Conservation (phyloP, 2,329 filamentous ascomycete species). For the Pseudogymnoascus sp. region DNA sequence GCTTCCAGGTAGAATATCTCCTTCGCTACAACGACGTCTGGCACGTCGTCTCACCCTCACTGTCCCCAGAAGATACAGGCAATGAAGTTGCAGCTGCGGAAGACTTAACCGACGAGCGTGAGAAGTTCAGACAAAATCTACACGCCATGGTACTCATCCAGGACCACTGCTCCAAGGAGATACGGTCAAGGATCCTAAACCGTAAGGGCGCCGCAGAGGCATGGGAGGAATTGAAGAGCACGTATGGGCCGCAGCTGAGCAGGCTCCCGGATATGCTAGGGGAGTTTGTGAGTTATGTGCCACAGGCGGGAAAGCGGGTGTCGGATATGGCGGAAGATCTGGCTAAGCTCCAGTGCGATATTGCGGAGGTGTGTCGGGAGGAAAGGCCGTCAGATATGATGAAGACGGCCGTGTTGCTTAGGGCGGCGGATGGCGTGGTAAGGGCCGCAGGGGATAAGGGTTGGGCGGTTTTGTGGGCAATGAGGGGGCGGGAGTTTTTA, state of each 20-base stretch:
- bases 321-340: background rate
- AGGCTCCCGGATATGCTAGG: background rate
- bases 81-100: too few relatives aligned
- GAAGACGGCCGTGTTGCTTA: background rate
- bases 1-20: too few relatives aligned
- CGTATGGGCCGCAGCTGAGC: background rate
- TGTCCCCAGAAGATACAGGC: too few relatives aligned
- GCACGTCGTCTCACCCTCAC: too few relatives aligned
- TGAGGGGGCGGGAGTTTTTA: too few relatives aligned
- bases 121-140: too few relatives aligned
- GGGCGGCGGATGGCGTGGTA: background rate
- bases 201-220: background rate
- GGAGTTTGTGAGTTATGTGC: background rate
- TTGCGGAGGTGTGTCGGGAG: background rate
- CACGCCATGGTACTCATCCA: too few relatives aligned
- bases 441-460: background rate
- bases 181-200: too few relatives aligned
- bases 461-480: background rate
- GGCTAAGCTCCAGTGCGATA: background rate
- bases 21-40: too few relatives aligned
- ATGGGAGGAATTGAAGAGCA: background rate
- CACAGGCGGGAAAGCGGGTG: background rate
- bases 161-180: too few relatives aligned
- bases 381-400: background rate
- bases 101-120: too few relatives aligned